Base-by-base conservation (phyloP, 345 rosid genomes). In the Raphanus raphanistrum region DNA sequence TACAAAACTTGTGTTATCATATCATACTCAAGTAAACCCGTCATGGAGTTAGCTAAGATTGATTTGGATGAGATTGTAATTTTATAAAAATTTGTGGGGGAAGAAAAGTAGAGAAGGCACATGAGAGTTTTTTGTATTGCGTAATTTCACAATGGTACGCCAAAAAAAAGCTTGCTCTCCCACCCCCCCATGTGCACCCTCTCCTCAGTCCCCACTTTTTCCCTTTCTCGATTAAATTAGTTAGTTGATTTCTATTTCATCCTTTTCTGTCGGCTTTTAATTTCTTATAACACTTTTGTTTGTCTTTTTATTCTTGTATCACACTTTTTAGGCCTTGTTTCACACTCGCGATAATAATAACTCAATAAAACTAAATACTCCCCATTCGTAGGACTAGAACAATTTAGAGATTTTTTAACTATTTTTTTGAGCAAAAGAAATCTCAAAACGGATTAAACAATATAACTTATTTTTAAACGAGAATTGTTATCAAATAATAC, bases 181-280 rank as follows among this genome's bases (percentile, higher is more conserved):
- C 60, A 21, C 52, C 67, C 52, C 52, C 68, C 81, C 81, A 78
- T 78, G 81, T 78, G 81, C 81, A 8, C 66, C 9, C 61, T 71
- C 60, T 59, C 36, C 75, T 33, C 76, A 66, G 81, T 72, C 81
- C 81, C 76, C 73, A 78, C 77, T 27, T 43, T 71, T 29, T 45
- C 8, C 54, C 17, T 28, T 72, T 73, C 63, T 28, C 4, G 4
- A 60, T 60, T 71, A 35, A 15, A 58, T 11, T 31, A 15, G 41
- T 13, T 10, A 29, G 17, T 28, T 66, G n/a, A 31, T 48, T 69
- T 12, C 13, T 27, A 27, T 62, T 52, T 63, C 70, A 27, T 54
- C 45, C n/a, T 26, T 68, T 33, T 55, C 25, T 41, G 72, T 71
- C 76, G 72, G 62, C 68, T 78, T 78, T 71, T 57, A 3, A 57